Base-by-base conservation (phyloP, 176 grass and related monocot genomes). In the Saccharum officinarum region DNA sequence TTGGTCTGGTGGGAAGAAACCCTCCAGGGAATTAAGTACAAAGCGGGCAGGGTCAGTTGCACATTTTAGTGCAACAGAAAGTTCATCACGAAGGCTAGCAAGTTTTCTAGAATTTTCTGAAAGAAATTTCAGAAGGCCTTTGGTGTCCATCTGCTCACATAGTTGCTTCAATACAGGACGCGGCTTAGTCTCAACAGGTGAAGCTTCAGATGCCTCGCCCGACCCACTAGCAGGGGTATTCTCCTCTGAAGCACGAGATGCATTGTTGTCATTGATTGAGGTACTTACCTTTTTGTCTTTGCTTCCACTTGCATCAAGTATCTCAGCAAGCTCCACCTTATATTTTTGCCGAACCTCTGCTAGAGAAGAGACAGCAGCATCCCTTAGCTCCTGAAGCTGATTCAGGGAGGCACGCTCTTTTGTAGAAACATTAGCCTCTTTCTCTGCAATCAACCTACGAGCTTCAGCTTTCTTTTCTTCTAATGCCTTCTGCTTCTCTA, bases 81-180 rank as follows among this genome's bases (percentile, higher is more conserved):
- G 89, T 89, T 97, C 95, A 79, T 89, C 85, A 45, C 79, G 88
- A 88, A 95, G 37, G 80, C 82, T 87, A 87, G 82, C 13, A 33
- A 91, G 87, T 82, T 89, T 91, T 91, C 86, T 95, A 73, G 50
- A 80, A 67, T 91, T 93, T 89, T 95, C 90, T 84, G 80, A 91
- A 89, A 97, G 88, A 86, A 82, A 90, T 81, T 93, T 89, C 87
- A 93, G 82, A 84, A 97, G 87, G 73, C 92, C 95, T 83, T 87
- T 92, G 74, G 87, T 88, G 73, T 95, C 89, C 95, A 91, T 97
- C 90, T 93, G 84, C 76, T 94, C 90, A 79, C 90, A 97, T 71
- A 95, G 88, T 88, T 95, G 75, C 89, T 93, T 94, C 88, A 95
- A 85, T 80, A 36, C 30, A 88, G 84, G 75, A 81, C 84, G 86